Percentiles rank a stretch among this genome's conserved stretches.
phyloP scores from a whole-genome alignment of 2,329 filamentous ascomycete genomes.

The Orbilia brochopaga region DNA sequence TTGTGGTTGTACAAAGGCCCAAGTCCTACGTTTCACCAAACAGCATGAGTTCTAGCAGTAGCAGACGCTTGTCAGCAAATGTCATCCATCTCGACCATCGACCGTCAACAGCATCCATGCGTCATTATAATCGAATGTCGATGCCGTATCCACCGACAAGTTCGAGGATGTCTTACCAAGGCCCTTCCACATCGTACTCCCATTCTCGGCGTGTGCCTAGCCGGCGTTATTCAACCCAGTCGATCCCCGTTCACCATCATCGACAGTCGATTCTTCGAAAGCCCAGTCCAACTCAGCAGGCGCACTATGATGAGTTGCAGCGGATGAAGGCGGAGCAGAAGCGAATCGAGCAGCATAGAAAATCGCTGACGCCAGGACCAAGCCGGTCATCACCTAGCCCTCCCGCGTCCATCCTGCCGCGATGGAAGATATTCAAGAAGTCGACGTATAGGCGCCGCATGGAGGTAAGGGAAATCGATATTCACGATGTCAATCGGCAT shows the following conservation, averaged over 20 bases:
- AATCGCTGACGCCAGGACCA: slow-evolving; percentile 23
- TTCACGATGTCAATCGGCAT: slow-evolving; percentile 42
- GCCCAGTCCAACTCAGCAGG: slow-evolving; percentile 28
- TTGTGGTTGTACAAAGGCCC: slow-evolving; percentile 33
- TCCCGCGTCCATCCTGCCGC: slow-evolving; percentile 8
- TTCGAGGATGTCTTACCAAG: slow-evolving; percentile 27
- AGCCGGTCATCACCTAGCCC: slow-evolving; percentile 22
- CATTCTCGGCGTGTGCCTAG: slow-evolving; percentile 35
- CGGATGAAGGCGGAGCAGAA: slow-evolving; percentile 23
- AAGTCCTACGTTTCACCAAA: slow-evolving; percentile 42
- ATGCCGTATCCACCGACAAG: slow-evolving; percentile 21
- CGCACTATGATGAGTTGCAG: slow-evolving; percentile 27
- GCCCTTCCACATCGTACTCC: slow-evolving; percentile 17
- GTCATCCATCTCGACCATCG: slow-evolving; percentile 16
- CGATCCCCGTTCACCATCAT: slow-evolving; percentile 22
- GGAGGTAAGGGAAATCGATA: slow-evolving; percentile 45
- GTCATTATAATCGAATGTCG: slow-evolving; percentile 27
- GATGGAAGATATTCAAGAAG: slow-evolving; percentile 48
- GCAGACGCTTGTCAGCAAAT: slow-evolving; percentile 38
- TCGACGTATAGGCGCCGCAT: slow-evolving; percentile 42
- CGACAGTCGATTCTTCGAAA: slow-evolving; percentile 37
- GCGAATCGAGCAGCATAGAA: slow-evolving; percentile 20
- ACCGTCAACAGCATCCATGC: slow-evolving; percentile 27
- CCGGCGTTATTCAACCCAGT: slow-evolving; percentile 38
- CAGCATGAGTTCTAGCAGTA: slow-evolving; percentile 2